Conservation (phyloP, 805 yeast species). For the Zygotorulaspora sp. region DNA sequence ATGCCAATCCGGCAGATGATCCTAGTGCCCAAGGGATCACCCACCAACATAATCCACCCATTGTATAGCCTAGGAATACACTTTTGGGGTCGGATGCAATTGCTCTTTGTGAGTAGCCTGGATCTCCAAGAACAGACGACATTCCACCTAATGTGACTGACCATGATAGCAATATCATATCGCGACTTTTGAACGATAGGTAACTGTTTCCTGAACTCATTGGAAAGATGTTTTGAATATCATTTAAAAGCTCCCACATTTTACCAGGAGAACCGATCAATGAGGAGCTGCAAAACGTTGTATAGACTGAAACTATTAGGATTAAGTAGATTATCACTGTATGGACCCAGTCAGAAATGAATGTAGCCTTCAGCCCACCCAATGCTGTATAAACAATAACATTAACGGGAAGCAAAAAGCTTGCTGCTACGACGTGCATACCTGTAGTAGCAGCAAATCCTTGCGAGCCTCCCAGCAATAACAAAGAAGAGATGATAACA, state of each 20-base stretch:
- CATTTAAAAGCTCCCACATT: conserved; percentile 41
- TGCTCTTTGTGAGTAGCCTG: conserved; percentile 41
- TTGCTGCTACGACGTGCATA: conserved; percentile 44
- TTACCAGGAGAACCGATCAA: conserved; percentile 43
- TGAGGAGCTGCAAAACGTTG: conserved; percentile 36
- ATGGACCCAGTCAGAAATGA: conserved; percentile 49
- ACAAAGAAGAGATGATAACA: conserved; percentile 37
- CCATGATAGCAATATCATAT: conserved; percentile 33
- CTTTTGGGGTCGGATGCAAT: conserved; percentile 39
- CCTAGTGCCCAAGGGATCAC: conserved; percentile 38
- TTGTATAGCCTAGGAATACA: conserved; percentile 36
- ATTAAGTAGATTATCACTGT: conserved; percentile 43
- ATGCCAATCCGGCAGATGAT: conserved; percentile 36
- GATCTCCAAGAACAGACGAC: conserved; percentile 36
- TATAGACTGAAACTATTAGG: conserved; percentile 35
- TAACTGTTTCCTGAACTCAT: conserved; percentile 31
- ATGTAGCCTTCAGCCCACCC: conserved; percentile 51
- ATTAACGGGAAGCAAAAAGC: conserved; percentile 43
- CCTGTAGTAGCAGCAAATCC: conserved; percentile 41
- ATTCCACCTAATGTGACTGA: conserved; percentile 34
- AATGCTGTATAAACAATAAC: conserved; percentile 46
- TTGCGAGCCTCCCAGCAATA: conserved; percentile 44
- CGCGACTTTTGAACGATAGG: conserved; percentile 33
- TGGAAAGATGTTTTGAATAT: conserved; percentile 34
- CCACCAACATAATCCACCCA: conserved; percentile 40